Evolutionary conservation across 2,329 filamentous ascomycete species (phyloP), one percentile per base, ranked within the genome.

Genomic region (Claviceps sorghi): DNA sequence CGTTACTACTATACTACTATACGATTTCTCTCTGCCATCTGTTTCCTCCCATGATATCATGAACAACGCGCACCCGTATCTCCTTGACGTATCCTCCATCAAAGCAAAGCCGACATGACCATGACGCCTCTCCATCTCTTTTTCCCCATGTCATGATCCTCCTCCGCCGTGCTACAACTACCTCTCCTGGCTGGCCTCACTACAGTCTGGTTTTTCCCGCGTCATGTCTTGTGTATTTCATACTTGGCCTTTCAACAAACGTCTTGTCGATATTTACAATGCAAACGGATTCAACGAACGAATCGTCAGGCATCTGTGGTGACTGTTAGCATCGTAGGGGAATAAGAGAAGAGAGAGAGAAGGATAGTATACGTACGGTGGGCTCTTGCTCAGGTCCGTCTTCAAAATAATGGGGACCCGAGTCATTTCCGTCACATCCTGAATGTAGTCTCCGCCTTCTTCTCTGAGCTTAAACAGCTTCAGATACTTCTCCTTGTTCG

Each of bases 381-480:
- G 93, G 74, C 91, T 97, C 86, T 98, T 98, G 72, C 78, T 88
- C 63, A 98, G 79, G 72, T 98, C 93, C 58, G 93, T 97, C 83
- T 95, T 97, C 64, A 98, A 73, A 67, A 98, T 95, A 59, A 98
- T 86, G n/a, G 93, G 93, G 56, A 98, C 86, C 60, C 91, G 80
- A 44, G 88, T 91, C 90, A 98, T 96, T 76, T 98, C 93, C 53
- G 84, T 90, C 59, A 98, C 89, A 68, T 98, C 93, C 72, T 98
- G 93, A 64, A 98, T 96, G 73, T 94, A 94, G 61, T 97, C 87
- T 58, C 91, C 91, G 60, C 86, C 85, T 70, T 95, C 87, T 68
- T 98, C 91, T 50, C 93, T 80, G 60, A 98, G 76, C 60, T 83
- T 82, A 74, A 97, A 97, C 58, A 93, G 75, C 66, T 84, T 88